Percentiles rank a stretch among this genome's conserved stretches.
Conservation (phyloP, 2,329 filamentous ascomycete species). For the Aschersonia sp. region DNA sequence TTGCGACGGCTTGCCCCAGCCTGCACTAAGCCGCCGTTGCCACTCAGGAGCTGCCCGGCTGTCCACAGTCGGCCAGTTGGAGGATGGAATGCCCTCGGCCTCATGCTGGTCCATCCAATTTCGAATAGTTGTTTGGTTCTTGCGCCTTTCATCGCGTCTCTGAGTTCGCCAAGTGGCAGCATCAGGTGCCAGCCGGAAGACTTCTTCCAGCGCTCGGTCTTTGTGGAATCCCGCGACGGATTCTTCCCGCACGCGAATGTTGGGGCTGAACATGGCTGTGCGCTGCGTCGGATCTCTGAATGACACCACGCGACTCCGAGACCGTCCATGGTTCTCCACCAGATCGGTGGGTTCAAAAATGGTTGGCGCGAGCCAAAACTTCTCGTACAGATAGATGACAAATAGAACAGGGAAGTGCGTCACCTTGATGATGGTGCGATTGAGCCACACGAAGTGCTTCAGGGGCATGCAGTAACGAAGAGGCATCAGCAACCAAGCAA, state of each 20-base stretch:
- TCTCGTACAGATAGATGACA: slow-evolving; percentile 77
- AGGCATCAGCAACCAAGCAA: slow-evolving; percentile 81
- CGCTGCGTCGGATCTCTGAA: slow-evolving; percentile 41
- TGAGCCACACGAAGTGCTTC: slow-evolving; percentile 67
- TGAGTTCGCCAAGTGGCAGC: slow-evolving; percentile 44
- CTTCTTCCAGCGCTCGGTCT: slow-evolving; percentile 78
- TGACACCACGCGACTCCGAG: slow-evolving; percentile 35
- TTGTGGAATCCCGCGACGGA: slow-evolving; percentile 83
- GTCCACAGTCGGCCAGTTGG: slow-evolving; percentile 35
- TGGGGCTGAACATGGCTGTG: slow-evolving; percentile 58
- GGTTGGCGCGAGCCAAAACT: slow-evolving; percentile 56
- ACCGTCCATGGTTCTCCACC: slow-evolving; percentile 52
- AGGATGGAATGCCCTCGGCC: slow-evolving; percentile 29
- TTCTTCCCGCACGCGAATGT: slow-evolving; percentile 60
- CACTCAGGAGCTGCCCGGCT: slow-evolving; percentile 28
- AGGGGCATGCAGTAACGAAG: slow-evolving; percentile 69
- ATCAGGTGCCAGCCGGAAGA: slow-evolving; percentile 65
- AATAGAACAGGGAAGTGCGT: slow-evolving; percentile 84
- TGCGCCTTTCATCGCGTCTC: slow-evolving; percentile 48
- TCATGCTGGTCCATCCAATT: slow-evolving; percentile 77
- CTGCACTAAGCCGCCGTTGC: slow-evolving; percentile 38
- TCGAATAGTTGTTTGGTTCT: slow-evolving; percentile 69
- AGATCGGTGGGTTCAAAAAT: slow-evolving; percentile 77
- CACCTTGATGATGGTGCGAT: slow-evolving; percentile 79
- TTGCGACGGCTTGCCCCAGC: slow-evolving; percentile 31